These are phyloP conservation scores for Ophiobolus disseminans DNA, from an alignment of 2,329 filamentous ascomycete genomes.

Conservation along the genomic window DNA sequence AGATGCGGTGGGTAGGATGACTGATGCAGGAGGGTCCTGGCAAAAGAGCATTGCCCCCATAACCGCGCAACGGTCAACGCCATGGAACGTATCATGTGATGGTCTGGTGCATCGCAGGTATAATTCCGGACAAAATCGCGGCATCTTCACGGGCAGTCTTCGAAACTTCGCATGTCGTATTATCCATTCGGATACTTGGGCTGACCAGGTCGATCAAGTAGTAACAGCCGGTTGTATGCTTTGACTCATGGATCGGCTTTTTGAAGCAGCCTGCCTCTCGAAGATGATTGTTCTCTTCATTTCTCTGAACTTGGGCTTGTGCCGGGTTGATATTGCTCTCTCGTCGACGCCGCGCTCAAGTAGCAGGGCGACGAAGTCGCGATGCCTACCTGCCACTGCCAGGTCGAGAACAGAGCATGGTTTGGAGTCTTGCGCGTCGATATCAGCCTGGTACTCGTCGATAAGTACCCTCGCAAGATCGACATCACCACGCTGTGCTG, in stretches of 20 bases:
- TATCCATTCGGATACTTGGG: too few species aligned
- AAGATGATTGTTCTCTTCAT: slow-evolving; percentile 17
- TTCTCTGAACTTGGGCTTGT: slow-evolving; percentile 12
- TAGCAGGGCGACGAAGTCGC: slow-evolving; percentile 18
- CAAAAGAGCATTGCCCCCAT: too few species aligned
- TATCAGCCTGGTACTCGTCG: slow-evolving; percentile 15
- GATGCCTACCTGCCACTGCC: slow-evolving; percentile 16
- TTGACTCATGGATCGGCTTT: neutral
- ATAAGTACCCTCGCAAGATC: slow-evolving; percentile 17
- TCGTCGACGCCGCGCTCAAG: slow-evolving; percentile 17
- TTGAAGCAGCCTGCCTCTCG: neutral
- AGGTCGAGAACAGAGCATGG: slow-evolving; percentile 22
- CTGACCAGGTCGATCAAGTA: too few species aligned
- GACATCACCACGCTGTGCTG: slow-evolving; percentile 19
- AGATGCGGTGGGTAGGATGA: too few species aligned
- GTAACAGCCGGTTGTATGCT: neutral
- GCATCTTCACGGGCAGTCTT: too few species aligned
- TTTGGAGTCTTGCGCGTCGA: slow-evolving; percentile 24
- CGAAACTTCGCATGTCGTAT: too few species aligned
- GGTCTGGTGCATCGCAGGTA: too few species aligned
- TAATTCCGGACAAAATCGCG: too few species aligned
- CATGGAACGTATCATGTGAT: too few species aligned
- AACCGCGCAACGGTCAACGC: too few species aligned
- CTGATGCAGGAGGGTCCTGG: too few species aligned
- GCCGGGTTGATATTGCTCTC: slow-evolving; percentile 9